phyloP scores from a whole-genome alignment of 441 rosid species.

The Omphalea diandra region DNA sequence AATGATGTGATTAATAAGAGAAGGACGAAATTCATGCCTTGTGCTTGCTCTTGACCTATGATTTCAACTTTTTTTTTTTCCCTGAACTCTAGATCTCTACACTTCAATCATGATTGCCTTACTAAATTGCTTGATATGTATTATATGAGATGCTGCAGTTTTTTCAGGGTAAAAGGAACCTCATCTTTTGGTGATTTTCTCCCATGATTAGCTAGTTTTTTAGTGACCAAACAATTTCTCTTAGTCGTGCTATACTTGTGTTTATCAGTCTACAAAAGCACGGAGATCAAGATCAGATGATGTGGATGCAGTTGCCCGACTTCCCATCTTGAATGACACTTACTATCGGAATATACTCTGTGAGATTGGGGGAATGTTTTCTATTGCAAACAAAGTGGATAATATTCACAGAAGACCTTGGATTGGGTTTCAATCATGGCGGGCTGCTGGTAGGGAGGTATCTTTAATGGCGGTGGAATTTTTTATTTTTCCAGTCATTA shows the following conservation, averaged over 20 bases:
- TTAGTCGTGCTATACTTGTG: slow-evolving; percentile 16
- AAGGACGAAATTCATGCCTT: too few species aligned
- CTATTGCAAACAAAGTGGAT: slow-evolving; percentile 89
- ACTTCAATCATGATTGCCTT: not conserved
- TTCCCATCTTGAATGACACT: slow-evolving; percentile 69
- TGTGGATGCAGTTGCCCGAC: slow-evolving; percentile 85
- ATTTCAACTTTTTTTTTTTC: too few species aligned
- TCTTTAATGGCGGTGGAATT: slow-evolving; percentile 23
- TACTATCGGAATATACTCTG: slow-evolving; percentile 69
- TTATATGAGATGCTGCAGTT: too few species aligned
- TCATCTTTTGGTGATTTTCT: not conserved
- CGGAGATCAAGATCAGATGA: slow-evolving; percentile 95
- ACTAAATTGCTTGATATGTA: too few species aligned
- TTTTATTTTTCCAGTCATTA: too few species aligned
- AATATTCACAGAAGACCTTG: slow-evolving; percentile 93
- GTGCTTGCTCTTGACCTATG: too few species aligned
- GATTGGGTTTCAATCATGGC: slow-evolving; percentile 99
- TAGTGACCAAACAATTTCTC: not conserved
- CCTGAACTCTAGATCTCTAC: too few species aligned
- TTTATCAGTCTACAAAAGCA: slow-evolving; percentile 63
- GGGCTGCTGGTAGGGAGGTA: slow-evolving; percentile 98
- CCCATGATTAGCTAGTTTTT: not conserved
- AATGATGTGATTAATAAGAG: too few species aligned
- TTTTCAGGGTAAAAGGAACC: not conserved
- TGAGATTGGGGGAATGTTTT: slow-evolving; percentile 97